A percentile compares a stretch with the other conserved stretches of the same genome.
phyloP scores from a whole-genome alignment of 768 basidiomycete species.

The Mycena crocata region DNA sequence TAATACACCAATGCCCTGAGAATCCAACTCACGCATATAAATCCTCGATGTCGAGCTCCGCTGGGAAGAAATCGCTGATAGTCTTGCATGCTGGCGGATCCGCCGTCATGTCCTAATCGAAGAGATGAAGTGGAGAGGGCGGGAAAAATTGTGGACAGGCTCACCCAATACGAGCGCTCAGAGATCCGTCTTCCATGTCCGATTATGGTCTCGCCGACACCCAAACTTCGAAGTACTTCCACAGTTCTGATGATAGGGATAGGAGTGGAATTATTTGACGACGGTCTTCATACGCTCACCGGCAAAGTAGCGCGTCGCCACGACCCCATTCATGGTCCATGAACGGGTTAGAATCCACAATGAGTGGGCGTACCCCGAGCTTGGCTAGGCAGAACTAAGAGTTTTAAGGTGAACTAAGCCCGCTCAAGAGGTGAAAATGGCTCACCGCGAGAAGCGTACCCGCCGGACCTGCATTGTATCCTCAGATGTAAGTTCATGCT shows the following conservation, averaged over 20 bases:
- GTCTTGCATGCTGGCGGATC: slow-evolving; percentile 17
- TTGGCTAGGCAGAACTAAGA: slow-evolving; percentile 12
- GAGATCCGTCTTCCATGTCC: neutral
- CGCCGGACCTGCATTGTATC: neutral
- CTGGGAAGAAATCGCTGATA: slow-evolving; percentile 7
- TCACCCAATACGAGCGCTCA: slow-evolving; percentile 19
- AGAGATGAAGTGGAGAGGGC: too few relatives aligned
- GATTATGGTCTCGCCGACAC: neutral
- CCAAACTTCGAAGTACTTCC: slow-evolving; percentile 13
- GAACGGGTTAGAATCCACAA: slow-evolving; percentile 17
- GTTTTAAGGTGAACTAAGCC: neutral
- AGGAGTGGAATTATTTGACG: neutral
- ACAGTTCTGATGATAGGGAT: neutral
- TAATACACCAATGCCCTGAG: neutral
- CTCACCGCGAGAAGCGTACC: slow-evolving; percentile 17
- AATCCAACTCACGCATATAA: slow-evolving; percentile 10
- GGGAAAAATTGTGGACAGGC: too few relatives aligned
- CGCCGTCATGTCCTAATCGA: slow-evolving; percentile 14
- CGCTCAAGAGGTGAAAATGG: neutral
- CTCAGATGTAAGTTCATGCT: neutral
- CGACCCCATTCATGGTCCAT: slow-evolving; percentile 24
- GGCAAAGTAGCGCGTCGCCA: slow-evolving; percentile 12
- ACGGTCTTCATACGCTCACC: neutral
- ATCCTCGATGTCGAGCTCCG: slow-evolving; percentile 10
- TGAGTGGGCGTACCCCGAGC: slow-evolving; percentile 11